phyloP scores from a whole-genome alignment of 2,329 filamentous ascomycete species.

The Cytospora leucostoma region DNA sequence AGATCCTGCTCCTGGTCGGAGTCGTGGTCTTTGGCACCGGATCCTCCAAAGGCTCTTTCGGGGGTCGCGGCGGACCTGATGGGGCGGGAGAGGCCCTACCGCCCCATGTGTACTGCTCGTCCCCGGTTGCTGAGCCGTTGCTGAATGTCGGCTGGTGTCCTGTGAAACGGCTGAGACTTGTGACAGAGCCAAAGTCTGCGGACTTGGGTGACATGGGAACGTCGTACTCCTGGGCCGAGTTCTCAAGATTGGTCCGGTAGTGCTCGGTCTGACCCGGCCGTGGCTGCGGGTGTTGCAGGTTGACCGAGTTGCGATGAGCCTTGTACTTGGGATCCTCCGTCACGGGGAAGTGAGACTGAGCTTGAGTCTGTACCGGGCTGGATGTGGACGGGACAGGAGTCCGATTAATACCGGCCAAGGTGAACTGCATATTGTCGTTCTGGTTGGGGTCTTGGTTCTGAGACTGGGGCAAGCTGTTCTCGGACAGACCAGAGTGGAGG shows the following conservation, averaged over 20 bases:
- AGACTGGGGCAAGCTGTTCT: constrained; percentile 47
- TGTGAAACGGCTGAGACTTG: constrained; percentile 57
- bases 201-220: constrained; percentile 61
- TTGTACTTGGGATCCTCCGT: constrained; percentile 76
- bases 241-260: constrained; percentile 73
- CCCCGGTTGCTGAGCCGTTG: constrained; percentile 42
- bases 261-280: constrained; percentile 72
- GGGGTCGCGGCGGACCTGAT: constrained; percentile 56
- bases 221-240: constrained; percentile 69
- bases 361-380: constrained; percentile 37
- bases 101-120: constrained; percentile 29
- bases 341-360: constrained; percentile 39
- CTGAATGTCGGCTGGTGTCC: constrained; percentile 50
- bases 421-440: constrained; percentile 28
- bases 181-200: constrained; percentile 63
- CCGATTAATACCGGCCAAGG: constrained; percentile 27
- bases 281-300: constrained; percentile 78
- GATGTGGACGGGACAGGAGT: constrained; percentile 23
- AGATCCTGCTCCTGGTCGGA: constrained; percentile 49
- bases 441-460: constrained; percentile 31
- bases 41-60: constrained; percentile 61
- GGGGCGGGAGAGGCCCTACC: constrained; percentile 44
- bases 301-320: constrained; percentile 77
- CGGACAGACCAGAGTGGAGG: constrained; percentile 58
- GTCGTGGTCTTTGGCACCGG: constrained; percentile 43